Base-by-base conservation (phyloP, 805 yeast species). In the Yamadazyma tumulicola region DNA sequence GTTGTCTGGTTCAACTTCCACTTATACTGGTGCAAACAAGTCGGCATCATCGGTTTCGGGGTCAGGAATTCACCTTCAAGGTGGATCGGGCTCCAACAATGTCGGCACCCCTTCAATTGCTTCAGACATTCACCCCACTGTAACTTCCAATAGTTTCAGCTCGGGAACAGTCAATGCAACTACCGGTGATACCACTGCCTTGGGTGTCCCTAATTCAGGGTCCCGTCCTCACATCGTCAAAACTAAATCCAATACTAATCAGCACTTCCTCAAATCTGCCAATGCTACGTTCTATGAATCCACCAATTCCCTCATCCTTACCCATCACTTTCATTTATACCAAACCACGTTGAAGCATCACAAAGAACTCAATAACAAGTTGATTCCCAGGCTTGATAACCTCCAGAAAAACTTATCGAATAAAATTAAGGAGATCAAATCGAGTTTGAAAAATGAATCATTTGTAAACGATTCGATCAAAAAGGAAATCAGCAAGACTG, bases 401-500 rank as follows among this genome's bases (percentile, higher is more conserved):
- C 45, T 67, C 36, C 51, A 54, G 32, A 57, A 52, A 36, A 64
- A 65, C 41, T 54, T 67, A 30, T 45, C 55, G 21, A 35, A 46
- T 39, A 67, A 67, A 35, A 67, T 67, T 43, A 64, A 63, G 41
- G 73, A 67, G 43, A 65, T 67, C 43, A 64, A 49, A 46, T 47
- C 61, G 5, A 53, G 65, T 19, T 50, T 67, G 40, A 61, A 56
- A 35, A 65, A 67, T 45, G 72, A 67, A 13, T 54, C 67, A 2
- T 67, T 67, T 45, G 62, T 68, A 17, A 66, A 64, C 41, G 46
- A 54, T 13, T 51, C 54, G 6, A 42, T 67, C 18, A 39, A 57
- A 10, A 63, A 50, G 30, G 72, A 67, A 54, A 72, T 82, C 37
- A 70, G 70, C 34, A 76, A 74, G 37, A 81, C 95, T 1, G 81